Conservation (phyloP, 1,139 yeast genomes). For the Kurtzmaniella natalensis region DNA sequence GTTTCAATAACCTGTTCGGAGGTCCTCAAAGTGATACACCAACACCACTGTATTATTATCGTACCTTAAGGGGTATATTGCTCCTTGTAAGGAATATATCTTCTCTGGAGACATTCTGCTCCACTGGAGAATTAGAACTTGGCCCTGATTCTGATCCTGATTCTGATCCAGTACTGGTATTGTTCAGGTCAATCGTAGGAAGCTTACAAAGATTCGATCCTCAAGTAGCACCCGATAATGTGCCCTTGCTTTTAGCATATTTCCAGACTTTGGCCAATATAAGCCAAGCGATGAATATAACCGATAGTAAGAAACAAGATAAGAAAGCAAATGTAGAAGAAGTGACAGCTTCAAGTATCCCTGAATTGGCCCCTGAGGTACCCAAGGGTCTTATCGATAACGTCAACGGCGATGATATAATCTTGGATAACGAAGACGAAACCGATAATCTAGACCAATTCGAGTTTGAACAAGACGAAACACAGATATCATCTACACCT, state of each 20-base stretch:
- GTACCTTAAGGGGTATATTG: slow-evolving; percentile 19
- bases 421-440: too few relatives aligned
- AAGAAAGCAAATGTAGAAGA: too few relatives aligned
- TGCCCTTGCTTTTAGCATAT: slow-evolving; percentile 1
- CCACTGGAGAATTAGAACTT: slow-evolving; percentile 6
- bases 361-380: not conserved
- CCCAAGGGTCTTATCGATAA: too few relatives aligned
- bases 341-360: not conserved
- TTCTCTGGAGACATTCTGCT: slow-evolving; percentile 5
- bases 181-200: not conserved
- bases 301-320: too few relatives aligned
- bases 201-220: not conserved
- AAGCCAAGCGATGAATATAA: too few relatives aligned
- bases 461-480: too few relatives aligned
- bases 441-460: too few relatives aligned
- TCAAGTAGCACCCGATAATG: not conserved
- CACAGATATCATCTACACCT: too few relatives aligned
- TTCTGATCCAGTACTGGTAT: not conserved
- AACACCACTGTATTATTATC: slow-evolving; percentile 11
- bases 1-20: not conserved
- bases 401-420: too few relatives aligned
- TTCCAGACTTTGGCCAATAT: slow-evolving; percentile 5
- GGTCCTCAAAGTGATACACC: not conserved
- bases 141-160: too few relatives aligned
- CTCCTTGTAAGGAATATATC: slow-evolving; percentile 17